Conservation (phyloP, 352 stramenopile genomes). For the Globisporangium camurandrum region DNA sequence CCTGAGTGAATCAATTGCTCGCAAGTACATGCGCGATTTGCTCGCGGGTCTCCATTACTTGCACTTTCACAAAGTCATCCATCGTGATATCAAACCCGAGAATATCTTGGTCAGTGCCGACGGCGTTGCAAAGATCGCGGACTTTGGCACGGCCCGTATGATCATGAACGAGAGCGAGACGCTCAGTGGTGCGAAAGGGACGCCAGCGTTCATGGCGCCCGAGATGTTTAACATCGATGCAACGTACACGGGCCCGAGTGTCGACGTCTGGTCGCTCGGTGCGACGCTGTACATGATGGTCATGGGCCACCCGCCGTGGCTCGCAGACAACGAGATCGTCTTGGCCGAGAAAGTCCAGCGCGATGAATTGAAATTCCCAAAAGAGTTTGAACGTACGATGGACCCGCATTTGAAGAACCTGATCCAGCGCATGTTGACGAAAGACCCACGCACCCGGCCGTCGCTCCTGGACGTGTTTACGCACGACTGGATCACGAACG, state of each 20-base stretch:
- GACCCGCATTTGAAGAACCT: constrained; percentile 88
- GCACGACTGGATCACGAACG: constrained; percentile 91
- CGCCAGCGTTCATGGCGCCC: constrained; percentile 87
- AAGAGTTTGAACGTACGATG: constrained; percentile 64
- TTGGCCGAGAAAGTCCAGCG: constrained; percentile 80
- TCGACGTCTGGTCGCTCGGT: constrained; percentile 87
- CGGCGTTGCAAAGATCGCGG: constrained; percentile 83
- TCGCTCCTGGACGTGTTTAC: constrained; percentile 78
- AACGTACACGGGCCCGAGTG: constrained; percentile 77
- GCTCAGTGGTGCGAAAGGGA: constrained; percentile 77
- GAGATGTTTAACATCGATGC: constrained; percentile 89
- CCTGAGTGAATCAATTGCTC: constrained; percentile 54
- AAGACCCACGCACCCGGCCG: constrained; percentile 78
- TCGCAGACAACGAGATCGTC: constrained; percentile 87
- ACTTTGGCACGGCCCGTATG: constrained; percentile 87
- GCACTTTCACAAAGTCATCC: constrained; percentile 91
- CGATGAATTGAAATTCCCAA: constrained; percentile 81
- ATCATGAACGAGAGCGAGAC: constrained; percentile 88
- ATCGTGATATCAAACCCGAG: constrained; percentile 89
- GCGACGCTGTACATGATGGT: constrained; percentile 92
- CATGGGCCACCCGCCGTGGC: constrained; percentile 85
- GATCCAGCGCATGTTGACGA: constrained; percentile 87
- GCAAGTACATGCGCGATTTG: constrained; percentile 88
- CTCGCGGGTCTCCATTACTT: constrained; percentile 87
- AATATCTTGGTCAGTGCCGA: constrained; percentile 84